These are phyloP conservation scores for Spathaspora passalidarum DNA, from an alignment of 805 yeast genomes.

Conservation along the genomic window DNA sequence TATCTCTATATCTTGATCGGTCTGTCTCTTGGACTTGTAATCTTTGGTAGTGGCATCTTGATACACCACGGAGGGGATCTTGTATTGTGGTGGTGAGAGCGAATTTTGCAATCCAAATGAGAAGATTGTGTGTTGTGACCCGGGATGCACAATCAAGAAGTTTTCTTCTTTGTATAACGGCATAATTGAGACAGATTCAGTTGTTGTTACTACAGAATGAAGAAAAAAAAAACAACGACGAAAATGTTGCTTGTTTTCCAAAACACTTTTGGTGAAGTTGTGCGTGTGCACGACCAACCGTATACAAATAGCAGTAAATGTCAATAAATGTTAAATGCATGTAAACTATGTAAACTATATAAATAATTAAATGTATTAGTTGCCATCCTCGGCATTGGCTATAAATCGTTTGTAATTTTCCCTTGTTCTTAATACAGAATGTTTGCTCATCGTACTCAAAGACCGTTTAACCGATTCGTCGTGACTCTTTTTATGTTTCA, in stretches of 20 bases:
- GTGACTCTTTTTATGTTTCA: background rate
- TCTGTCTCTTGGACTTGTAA: conserved; percentile 39
- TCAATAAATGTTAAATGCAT: no score
- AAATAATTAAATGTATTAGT: background rate
- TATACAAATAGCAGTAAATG: background rate
- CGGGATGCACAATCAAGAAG: conserved; percentile 67
- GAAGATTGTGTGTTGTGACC: conserved; percentile 70
- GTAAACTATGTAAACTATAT: background rate
- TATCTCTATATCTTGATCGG: conserved; percentile 34
- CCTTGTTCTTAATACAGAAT: conserved; percentile 38
- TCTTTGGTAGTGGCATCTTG: conserved; percentile 34
- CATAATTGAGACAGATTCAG: conserved; percentile 19
- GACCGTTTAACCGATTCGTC: conserved; percentile 18
- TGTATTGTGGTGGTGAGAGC: conserved; percentile 69
- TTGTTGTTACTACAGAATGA: background rate
- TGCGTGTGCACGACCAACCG: background rate
- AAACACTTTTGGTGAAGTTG: background rate
- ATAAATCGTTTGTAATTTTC: conserved; percentile 36
- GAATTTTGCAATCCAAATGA: conserved; percentile 79
- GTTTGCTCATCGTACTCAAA: conserved; percentile 29
- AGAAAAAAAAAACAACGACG: background rate
- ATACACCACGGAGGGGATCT: conserved; percentile 77
- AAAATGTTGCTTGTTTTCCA: background rate
- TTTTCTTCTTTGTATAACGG: conserved; percentile 45
- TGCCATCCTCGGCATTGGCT: conserved; percentile 21